Base-by-base conservation (phyloP, 1,284 basidiomycete genomes). In the Anthracocystis walkeri region DNA sequence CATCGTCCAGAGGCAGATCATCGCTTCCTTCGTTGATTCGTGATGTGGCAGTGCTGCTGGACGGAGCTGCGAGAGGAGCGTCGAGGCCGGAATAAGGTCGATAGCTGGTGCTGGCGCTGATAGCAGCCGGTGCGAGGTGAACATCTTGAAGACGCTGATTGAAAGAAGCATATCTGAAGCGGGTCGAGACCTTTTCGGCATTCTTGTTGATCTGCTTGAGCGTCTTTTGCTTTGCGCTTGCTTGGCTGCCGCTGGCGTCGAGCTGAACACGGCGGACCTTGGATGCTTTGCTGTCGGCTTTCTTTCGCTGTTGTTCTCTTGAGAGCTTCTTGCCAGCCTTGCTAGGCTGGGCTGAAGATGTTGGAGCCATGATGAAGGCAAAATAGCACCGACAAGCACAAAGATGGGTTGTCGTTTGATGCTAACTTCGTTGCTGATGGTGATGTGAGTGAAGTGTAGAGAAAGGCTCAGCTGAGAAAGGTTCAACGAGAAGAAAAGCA, bases 161-260 rank as follows among this genome's bases (percentile, higher is more conserved):
- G 79, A 85, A 85, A 21, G 84, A 85, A 38, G 77, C 75, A 60
- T 85, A 85, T 42, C 75, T 64, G 58, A 79, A 83, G 33, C 65
- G 58, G 31, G 63, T 69, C 48, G 64, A 64, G 59, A 77, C 66
- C 57, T 69, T 77, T 41, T 73, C 70, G 2, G 51, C 65, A 18
- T 67, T 63, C 59, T 73, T 68, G 50, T 77, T 76, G 65, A 77
- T 77, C 65, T 65, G 65, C 45, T 73, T 73, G 56, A 77, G 70
- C 25, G 75, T 69, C 60, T 66, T 73, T 53, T 77, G 75, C 59
- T 63, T 73, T 27, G 64, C 63, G 29, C 35, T 65, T 7, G 75
- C 65, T n/a, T 61, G 65, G 40, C 29, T 68, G 27, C 74, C 74
- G 54, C 68, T 76, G 8, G 74, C 64, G 33, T 72, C 68, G 45